These are phyloP conservation scores for Acrocalymma vagum DNA, from an alignment of 2,329 filamentous ascomycete species.

Conservation along the genomic window DNA sequence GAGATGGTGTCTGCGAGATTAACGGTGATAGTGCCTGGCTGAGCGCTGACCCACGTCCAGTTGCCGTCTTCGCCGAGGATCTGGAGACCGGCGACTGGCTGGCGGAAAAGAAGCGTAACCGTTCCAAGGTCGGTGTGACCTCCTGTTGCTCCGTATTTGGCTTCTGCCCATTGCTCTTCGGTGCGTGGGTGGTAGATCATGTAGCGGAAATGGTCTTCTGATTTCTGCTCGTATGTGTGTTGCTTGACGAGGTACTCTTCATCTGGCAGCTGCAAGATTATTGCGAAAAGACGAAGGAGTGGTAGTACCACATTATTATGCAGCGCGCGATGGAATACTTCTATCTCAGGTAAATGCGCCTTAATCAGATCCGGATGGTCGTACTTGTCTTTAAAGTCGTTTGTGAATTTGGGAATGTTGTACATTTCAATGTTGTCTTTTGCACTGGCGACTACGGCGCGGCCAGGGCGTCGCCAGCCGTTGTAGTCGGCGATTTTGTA, in stretches of 20 bases:
- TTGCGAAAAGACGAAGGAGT: constrained; percentile 67
- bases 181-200: constrained; percentile 66
- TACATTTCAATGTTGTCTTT: constrained; percentile 67
- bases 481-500: constrained; percentile 64
- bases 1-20: constrained; percentile 52
- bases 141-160: constrained; percentile 53
- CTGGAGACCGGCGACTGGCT: constrained; percentile 66
- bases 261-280: constrained; percentile 67
- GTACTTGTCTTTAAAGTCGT: constrained; percentile 61
- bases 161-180: constrained; percentile 55
- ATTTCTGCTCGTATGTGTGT: constrained; percentile 66
- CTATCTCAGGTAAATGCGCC: constrained; percentile 57
- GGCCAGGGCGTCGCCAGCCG: constrained; percentile 46
- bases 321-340: constrained; percentile 58
- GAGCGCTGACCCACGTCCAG: constrained; percentile 54
- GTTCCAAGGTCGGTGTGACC: constrained; percentile 67
- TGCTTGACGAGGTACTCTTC: constrained; percentile 65
- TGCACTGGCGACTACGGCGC: constrained; percentile 46
- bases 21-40: constrained; percentile 51
- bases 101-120: constrained; percentile 65
- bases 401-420: constrained; percentile 68
- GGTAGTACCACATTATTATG: constrained; percentile 66
- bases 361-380: constrained; percentile 54
- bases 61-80: constrained; percentile 53
- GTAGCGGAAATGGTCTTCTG: constrained; percentile 69